Base-by-base conservation (phyloP, 192 early-diverging fungal species). In the Mortierella antarctica region DNA sequence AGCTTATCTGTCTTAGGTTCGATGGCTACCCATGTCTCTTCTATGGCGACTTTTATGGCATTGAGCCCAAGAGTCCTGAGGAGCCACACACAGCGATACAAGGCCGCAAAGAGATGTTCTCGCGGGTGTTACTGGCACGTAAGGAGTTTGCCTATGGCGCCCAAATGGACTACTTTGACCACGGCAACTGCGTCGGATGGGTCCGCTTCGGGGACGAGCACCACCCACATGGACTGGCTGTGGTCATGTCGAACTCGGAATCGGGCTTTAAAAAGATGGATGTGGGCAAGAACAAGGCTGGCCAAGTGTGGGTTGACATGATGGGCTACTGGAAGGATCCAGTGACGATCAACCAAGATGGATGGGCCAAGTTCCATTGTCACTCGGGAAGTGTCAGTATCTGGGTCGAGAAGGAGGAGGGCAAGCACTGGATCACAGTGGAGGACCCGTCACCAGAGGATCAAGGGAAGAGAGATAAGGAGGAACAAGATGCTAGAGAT, bases 1-100 rank as follows among this genome's bases (percentile, higher is more conserved):
- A 74, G 72, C 41, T 76, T 44, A 64, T 76, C 20, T 69, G 65
- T 45, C 23, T 76, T 13, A 74, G 86, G 9, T 71, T 76, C 20
- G 83, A 87, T 41, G 86, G 86, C 42, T 85, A 77, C 65, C 86
- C 83, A 7, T 87, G 86, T 55, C 61, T 87, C 7, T 87, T 87
- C 60, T 87, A 85, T 64, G 81, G 83, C 0, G 86, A 87, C 62
- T 62, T 84, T 46, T 87, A 85, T 47, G 86, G 86, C 59, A 74
- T 74, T 18, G 60, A 68, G 63, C 70, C 68, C 54, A 69, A 53
- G 44, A 65, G 54, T 17, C 11, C 21, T 5, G 31, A 65, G 1
- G 54, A 73, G 49, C 64, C 69, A 15, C 41, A 69, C 20, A 82
- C 71, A 6, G 67, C 65, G 9, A 45, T 73, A 71, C 77, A 69